Evolutionary conservation across 169 alveolate species (phyloP).

Genomic region (Eimeria tenella): DNA sequence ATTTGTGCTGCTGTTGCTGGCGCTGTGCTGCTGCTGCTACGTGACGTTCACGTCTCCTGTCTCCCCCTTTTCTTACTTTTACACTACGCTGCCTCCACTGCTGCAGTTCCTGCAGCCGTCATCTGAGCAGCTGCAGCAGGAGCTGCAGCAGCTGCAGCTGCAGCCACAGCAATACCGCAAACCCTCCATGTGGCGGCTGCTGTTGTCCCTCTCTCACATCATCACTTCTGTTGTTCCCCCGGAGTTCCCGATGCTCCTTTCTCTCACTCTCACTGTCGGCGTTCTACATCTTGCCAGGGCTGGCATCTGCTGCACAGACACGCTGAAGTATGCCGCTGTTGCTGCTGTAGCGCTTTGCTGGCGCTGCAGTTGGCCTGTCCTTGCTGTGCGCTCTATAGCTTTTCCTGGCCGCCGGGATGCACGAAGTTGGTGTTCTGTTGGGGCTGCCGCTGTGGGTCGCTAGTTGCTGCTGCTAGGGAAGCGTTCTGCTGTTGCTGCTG

Average conservation of each 20-base stretch:
- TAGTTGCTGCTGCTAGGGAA: neutral
- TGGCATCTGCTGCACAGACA: conserved; percentile 98
- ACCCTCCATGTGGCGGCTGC: conserved; percentile 88
- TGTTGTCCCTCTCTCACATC: conserved; percentile 96
- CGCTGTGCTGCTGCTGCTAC: conserved; percentile 94
- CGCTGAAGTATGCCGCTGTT: conserved; percentile 85
- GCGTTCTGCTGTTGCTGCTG: neutral
- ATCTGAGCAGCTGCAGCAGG: conserved; percentile 29
- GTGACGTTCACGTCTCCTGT: conserved; percentile 86
- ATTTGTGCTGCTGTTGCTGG: conserved; percentile 93
- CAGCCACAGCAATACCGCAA: neutral
- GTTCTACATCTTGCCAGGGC: conserved; percentile 93
- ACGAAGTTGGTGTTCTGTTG: neutral
- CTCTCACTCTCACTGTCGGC: conserved; percentile 97
- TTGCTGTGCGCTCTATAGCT: neutral
- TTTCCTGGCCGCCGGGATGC: neutral
- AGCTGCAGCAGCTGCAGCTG: conserved; percentile 46
- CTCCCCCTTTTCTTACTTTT: conserved; percentile 9
- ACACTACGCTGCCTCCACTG: conserved; percentile 70
- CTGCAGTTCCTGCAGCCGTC: conserved; percentile 81
- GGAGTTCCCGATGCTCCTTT: conserved; percentile 98
- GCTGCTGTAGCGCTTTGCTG: conserved; percentile 90
- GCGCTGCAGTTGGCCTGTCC: neutral
- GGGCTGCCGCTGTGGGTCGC: conserved; percentile 73
- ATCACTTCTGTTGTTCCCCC: conserved; percentile 99